Evolutionary conservation across 441 rosid species (phyloP).

Genomic region (Populus tomentosa): DNA sequence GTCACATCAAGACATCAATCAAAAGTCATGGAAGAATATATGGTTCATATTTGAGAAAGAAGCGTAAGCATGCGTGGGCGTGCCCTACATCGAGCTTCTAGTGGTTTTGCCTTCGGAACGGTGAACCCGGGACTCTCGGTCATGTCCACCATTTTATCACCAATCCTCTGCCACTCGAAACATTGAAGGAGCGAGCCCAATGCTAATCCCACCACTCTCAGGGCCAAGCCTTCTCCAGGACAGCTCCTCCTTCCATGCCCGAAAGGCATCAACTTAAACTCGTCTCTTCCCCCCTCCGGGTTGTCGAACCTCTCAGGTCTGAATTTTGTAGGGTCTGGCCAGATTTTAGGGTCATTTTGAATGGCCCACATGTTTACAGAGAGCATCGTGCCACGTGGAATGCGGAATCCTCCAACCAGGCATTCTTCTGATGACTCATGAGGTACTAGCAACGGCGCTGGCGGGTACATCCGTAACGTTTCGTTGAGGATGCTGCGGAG

Average conservation of each 20-base stretch:
- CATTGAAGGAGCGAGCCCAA: conserved; percentile 45
- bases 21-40: too few species aligned
- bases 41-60: background rate
- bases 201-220: conserved; percentile 28
- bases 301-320: conserved; percentile 48
- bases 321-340: conserved; percentile 35
- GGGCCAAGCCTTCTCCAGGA: conserved; percentile 39
- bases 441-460: conserved; percentile 34
- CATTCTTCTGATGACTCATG: conserved; percentile 47
- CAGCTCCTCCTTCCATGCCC: conserved; percentile 49
- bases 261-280: conserved; percentile 35
- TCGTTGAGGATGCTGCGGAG: conserved; percentile 40
- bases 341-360: conserved; percentile 43
- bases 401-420: conserved; percentile 26
- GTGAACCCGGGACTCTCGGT: conserved; percentile 19
- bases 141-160: conserved; percentile 24
- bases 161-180: conserved; percentile 36
- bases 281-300: conserved; percentile 18
- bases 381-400: conserved; percentile 39
- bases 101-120: conserved; percentile 28
- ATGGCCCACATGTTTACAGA: conserved; percentile 43
- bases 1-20: too few species aligned
- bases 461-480: conserved; percentile 42
- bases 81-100: conserved; percentile 26
- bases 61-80: conserved; percentile 10